phyloP scores from a whole-genome alignment of 2,329 filamentous ascomycete genomes.

The Colletotrichum karsti region DNA sequence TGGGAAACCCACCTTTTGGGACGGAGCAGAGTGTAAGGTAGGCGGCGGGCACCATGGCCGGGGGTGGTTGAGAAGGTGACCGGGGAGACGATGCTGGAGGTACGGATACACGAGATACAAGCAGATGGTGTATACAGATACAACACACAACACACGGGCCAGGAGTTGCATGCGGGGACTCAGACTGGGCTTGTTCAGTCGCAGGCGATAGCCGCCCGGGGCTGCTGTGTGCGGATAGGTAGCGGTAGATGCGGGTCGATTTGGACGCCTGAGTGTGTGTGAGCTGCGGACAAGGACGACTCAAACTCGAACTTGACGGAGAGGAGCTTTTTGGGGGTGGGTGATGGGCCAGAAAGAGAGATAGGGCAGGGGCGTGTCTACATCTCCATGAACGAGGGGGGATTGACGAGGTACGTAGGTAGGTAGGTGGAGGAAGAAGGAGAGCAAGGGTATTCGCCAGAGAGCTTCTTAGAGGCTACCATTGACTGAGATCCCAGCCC shows the following conservation, averaged over 20 bases:
- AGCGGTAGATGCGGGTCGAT: slow-evolving; percentile 25
- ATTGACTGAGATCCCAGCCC: neutral
- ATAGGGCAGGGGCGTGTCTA: slow-evolving; percentile 2
- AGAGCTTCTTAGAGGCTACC: slow-evolving; percentile 17
- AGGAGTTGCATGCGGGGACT: slow-evolving; percentile 25
- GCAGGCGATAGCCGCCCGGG: slow-evolving; percentile 30
- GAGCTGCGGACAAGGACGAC: slow-evolving; percentile 4
- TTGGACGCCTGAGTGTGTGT: too few relatives aligned
- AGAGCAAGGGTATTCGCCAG: neutral
- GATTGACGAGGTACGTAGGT: neutral
- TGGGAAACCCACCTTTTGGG: slow-evolving; percentile 18
- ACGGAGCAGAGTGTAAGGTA: slow-evolving; percentile 8
- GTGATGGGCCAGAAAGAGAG: neutral
- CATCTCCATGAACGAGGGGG: slow-evolving; percentile 8
- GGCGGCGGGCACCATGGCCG: slow-evolving; percentile 7
- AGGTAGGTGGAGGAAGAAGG: neutral
- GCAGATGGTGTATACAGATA: slow-evolving; percentile 7
- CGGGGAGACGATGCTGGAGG: slow-evolving; percentile 5
- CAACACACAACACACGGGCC: slow-evolving; percentile 19
- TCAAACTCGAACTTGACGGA: neutral
- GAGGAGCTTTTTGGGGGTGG: neutral
- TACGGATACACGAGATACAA: slow-evolving; percentile 27
- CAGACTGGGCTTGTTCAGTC: slow-evolving; percentile 20
- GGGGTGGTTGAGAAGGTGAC: slow-evolving; percentile 11
- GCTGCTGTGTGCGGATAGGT: slow-evolving; percentile 25